Conservation (phyloP, 306 rosid species). For the Cucumis melo region DNA sequence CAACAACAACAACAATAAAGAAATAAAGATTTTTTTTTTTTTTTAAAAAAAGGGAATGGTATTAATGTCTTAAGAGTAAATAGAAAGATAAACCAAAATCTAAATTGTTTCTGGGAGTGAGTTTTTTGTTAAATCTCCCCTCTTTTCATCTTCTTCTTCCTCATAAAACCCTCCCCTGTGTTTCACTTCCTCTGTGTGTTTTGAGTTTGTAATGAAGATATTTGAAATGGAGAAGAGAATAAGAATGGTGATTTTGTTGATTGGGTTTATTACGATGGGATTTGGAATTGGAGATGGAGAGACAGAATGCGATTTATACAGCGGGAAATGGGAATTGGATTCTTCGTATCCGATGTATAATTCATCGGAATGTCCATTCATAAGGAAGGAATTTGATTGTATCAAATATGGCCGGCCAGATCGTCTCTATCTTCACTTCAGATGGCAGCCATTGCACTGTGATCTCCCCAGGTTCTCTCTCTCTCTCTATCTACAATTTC, state of each 20-base stretch:
- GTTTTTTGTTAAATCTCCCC: not conserved
- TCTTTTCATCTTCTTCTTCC: no score
- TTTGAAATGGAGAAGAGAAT: not conserved
- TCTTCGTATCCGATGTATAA: conserved; percentile 43
- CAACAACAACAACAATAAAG: no score
- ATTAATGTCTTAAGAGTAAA: not conserved
- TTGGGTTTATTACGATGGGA: no score
- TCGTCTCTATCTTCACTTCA: conserved; percentile 29
- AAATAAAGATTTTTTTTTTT: not conserved
- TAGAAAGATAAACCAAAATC: not conserved
- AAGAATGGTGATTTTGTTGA: not conserved
- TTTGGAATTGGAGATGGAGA: not conserved
- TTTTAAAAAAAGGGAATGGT: not conserved
- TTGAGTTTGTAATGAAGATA: no score
- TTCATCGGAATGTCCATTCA: conserved; percentile 32
- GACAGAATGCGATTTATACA: conserved; percentile 21
- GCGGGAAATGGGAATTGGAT: conserved; percentile 48
- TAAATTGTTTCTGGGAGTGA: not conserved
- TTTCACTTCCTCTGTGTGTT: not conserved
- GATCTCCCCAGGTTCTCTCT: conserved; percentile 39
- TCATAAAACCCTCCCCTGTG: not conserved
- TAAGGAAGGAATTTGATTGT: conserved; percentile 42
- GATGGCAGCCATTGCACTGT: conserved; percentile 56
- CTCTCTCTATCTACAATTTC: not conserved
- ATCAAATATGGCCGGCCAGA: conserved; percentile 39